Conservation (phyloP, 352 stramenopile genomes). For the Globisporangium paroecandrum region DNA sequence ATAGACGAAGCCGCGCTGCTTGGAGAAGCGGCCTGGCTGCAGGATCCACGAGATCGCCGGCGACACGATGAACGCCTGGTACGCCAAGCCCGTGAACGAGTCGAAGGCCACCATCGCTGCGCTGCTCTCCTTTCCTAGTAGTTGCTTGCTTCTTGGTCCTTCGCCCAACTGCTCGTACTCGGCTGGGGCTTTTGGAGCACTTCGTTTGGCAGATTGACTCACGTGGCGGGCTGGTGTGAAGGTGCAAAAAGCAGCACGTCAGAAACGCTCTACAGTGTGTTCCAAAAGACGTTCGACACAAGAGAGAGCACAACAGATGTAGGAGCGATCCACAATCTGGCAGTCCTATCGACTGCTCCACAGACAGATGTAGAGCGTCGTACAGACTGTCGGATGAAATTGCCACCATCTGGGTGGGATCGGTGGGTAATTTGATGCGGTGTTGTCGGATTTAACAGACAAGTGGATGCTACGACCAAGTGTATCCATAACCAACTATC, state of each 20-base stretch:
- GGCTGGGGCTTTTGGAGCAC: background rate
- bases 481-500: background rate
- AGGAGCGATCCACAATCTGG: background rate
- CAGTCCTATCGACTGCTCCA: background rate
- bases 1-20: slow-evolving; percentile 90
- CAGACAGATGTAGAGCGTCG: background rate
- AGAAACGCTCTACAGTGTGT: background rate
- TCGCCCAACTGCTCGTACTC: background rate
- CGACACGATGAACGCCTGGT: slow-evolving; percentile 77
- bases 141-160: background rate
- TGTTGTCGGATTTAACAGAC: background rate
- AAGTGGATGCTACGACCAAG: background rate
- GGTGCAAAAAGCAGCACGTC: background rate
- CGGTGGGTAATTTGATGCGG: no score
- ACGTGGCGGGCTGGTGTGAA: background rate
- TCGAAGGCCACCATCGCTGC: slow-evolving; percentile 42
- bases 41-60: slow-evolving; percentile 96
- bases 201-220: background rate
- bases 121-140: slow-evolving; percentile 6
- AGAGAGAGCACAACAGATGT: background rate
- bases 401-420: background rate
- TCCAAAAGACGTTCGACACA: background rate
- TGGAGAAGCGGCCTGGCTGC: slow-evolving; percentile 91
- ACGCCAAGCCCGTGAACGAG: slow-evolving; percentile 61
- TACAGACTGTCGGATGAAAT: background rate